These are phyloP conservation scores for Cytospora piceae DNA, from an alignment of 2,329 filamentous ascomycete genomes.

Conservation along the genomic window DNA sequence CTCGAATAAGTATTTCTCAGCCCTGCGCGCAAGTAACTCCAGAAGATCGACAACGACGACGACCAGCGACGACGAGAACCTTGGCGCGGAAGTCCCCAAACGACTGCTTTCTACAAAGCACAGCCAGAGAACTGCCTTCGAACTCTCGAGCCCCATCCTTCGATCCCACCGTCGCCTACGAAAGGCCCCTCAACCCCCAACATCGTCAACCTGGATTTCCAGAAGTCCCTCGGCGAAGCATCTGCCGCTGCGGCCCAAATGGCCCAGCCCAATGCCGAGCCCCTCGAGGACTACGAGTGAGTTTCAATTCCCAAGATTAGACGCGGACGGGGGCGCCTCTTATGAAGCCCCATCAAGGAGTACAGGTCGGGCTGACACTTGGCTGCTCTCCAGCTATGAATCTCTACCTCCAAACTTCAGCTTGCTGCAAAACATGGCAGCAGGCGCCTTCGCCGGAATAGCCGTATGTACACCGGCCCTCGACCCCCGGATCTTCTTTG, in stretches of 20 bases:
- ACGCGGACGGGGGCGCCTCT: too few relatives aligned
- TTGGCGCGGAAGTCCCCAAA: background rate
- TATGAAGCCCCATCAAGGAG: background rate
- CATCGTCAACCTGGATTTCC: conserved; percentile 65
- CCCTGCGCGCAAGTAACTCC: background rate
- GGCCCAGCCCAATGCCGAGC: conserved; percentile 69
- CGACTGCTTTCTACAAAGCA: background rate
- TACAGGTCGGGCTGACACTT: conserved; percentile 30
- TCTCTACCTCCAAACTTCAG: conserved; percentile 93
- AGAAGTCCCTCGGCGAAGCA: conserved; percentile 65
- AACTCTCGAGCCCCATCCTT: background rate
- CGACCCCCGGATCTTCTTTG: conserved; percentile 1
- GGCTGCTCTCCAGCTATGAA: conserved; percentile 69
- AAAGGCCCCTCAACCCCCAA: conserved; percentile 28
- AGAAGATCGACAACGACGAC: background rate
- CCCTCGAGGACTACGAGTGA: conserved; percentile 65
- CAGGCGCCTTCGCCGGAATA: conserved; percentile 95
- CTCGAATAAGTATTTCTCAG: background rate
- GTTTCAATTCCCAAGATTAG: conserved; percentile 37
- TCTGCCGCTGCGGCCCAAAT: conserved; percentile 70
- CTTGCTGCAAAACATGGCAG: conserved; percentile 90
- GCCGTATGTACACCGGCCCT: conserved; percentile 63
- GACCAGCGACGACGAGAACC: conserved; percentile 12
- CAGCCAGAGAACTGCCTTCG: conserved; percentile 1
- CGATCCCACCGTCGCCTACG: conserved; percentile 27